Conservation (phyloP, 1,284 basidiomycete species). For the Puccinia coronata region DNA sequence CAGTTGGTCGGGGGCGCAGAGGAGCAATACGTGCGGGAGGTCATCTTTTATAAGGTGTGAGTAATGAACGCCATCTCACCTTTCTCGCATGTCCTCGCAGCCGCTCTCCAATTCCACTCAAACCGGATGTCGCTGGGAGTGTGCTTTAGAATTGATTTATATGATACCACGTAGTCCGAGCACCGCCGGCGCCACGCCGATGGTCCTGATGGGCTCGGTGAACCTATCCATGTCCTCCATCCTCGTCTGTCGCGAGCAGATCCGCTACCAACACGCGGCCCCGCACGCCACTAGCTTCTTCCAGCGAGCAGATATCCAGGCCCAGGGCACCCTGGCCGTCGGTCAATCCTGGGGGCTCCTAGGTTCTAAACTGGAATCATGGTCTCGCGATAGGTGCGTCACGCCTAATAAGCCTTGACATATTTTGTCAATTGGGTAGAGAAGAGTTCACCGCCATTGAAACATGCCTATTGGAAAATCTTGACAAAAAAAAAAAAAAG, state of each 20-base stretch:
- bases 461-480: no score
- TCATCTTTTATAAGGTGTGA: constrained; percentile 42
- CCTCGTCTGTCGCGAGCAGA: constrained; percentile 35
- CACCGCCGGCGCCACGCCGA: constrained; percentile 9
- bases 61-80: constrained; percentile 2
- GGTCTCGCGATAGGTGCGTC: constrained; percentile 46
- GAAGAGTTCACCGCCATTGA: no score
- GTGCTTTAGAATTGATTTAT: no score
- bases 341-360: constrained; percentile 32
- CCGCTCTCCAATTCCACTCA: no score
- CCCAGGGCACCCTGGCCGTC: constrained; percentile 36
- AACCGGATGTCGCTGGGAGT: no score
- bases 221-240: constrained; percentile 48
- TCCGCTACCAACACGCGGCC: constrained; percentile 27
- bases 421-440: no score
- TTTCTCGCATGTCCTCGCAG: no score
- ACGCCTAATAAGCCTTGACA: no score
- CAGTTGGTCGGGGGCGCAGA: constrained; percentile 40
- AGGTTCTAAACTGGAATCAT: constrained; percentile 30
- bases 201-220: constrained; percentile 45
- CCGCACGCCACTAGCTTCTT: constrained; percentile 22
- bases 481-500: not conserved
- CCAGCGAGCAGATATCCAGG: constrained; percentile 41
- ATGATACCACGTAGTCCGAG: constrained; percentile 15
- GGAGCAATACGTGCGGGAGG: constrained; percentile 47